These are phyloP conservation scores for Adansonia grandidieri DNA, from an alignment of 441 rosid species.

Conservation along the genomic window DNA sequence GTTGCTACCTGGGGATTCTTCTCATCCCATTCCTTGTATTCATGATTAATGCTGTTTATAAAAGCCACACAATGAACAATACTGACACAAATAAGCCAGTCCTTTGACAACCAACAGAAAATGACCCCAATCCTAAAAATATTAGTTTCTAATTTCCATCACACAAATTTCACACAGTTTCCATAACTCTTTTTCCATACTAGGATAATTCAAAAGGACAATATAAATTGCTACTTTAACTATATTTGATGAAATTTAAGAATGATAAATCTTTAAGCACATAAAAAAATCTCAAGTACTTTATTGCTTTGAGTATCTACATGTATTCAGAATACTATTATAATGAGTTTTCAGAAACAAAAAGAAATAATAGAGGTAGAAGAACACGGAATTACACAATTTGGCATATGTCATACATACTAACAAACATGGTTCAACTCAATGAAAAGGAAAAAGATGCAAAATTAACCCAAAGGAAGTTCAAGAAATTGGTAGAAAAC, in stretches of 20 bases:
- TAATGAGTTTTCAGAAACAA: neutral
- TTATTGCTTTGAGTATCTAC: neutral
- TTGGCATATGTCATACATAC: neutral
- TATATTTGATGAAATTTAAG: neutral
- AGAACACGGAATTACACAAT: neutral
- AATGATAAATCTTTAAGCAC: neutral
- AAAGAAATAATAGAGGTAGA: neutral
- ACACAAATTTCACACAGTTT: slow-evolving; percentile 12
- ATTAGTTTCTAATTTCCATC: neutral
- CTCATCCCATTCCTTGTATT: slow-evolving; percentile 85
- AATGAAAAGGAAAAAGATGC: neutral
- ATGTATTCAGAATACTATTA: neutral
- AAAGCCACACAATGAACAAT: slow-evolving; percentile 18
- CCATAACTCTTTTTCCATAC: neutral
- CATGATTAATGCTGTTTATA: slow-evolving; percentile 76
- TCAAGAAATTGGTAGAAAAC: slow-evolving; percentile 37
- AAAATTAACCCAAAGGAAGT: slow-evolving; percentile 22
- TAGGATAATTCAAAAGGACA: neutral
- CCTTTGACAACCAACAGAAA: slow-evolving; percentile 6
- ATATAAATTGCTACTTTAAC: neutral
- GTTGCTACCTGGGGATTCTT: slow-evolving; percentile 81
- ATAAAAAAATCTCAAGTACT: neutral
- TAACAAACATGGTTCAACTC: neutral
- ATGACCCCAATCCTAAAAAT: neutral
- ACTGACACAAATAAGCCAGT: slow-evolving; percentile 25